A percentile compares a stretch with the other conserved stretches of the same genome.
These are phyloP conservation scores for Fraxinus americana DNA, from an alignment of 257 asterid species.

Conservation along the genomic window DNA sequence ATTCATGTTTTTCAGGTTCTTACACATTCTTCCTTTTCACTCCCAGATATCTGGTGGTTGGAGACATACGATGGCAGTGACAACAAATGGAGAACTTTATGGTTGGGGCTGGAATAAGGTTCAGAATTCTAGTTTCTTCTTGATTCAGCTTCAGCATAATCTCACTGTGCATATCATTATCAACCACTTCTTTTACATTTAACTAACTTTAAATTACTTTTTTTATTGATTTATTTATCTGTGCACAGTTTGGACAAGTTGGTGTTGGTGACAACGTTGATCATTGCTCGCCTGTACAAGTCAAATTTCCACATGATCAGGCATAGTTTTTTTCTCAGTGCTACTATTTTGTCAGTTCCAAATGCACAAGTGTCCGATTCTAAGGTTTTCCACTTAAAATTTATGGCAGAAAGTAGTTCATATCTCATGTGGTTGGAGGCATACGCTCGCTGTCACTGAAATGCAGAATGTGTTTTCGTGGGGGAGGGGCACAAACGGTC, in stretches of 20 bases:
- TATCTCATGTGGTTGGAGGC: conserved; percentile 98
- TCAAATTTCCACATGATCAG: conserved; percentile 76
- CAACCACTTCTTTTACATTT: too few relatives aligned
- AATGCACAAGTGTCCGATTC: not conserved
- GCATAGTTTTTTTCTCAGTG: conserved; percentile 32
- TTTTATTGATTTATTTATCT: conserved; percentile 11
- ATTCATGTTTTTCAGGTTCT: conserved; percentile 14
- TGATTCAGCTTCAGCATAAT: not conserved
- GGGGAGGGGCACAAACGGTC: conserved; percentile 99
- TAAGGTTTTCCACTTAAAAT: conserved; percentile 18
- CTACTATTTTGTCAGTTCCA: not conserved
- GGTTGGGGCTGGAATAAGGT: conserved; percentile 99
- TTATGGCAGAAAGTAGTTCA: conserved; percentile 71
- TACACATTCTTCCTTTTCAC: not conserved
- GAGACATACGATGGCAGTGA: conserved; percentile 96
- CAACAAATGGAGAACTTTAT: conserved; percentile 71
- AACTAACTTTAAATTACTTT: conserved; percentile 12
- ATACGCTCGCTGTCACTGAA: conserved; percentile 85
- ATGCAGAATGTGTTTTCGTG: conserved; percentile 83
- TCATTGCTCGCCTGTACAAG: conserved; percentile 83
- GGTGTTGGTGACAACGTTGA: conserved; percentile 88
- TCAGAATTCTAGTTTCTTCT: not conserved
- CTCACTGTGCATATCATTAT: not conserved
- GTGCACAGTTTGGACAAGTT: conserved; percentile 89
- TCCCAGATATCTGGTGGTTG: conserved; percentile 96